A percentile compares a stretch with the other conserved stretches of the same genome.
Evolutionary conservation across 2,329 filamentous ascomycete species (phyloP).

Genomic region (Cytospora piceicola): DNA sequence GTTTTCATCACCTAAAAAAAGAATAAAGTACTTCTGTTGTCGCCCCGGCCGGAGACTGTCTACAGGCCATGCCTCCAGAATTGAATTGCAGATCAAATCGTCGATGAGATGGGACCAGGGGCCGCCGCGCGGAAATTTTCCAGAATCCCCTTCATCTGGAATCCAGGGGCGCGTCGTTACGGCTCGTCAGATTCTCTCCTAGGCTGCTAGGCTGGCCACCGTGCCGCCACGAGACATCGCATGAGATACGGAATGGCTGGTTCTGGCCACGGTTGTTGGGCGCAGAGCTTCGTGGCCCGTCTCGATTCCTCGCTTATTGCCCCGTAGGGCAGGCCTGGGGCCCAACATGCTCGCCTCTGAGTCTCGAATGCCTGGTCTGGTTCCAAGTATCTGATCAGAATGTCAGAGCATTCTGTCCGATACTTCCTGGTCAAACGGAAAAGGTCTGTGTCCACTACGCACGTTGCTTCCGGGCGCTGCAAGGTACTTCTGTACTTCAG

Average conservation of each 20-base stretch:
- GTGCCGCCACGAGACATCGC: neutral
- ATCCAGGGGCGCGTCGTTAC: neutral
- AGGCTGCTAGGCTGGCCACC: neutral
- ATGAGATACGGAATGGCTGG: no score
- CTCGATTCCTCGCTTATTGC: neutral
- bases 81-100: no score
- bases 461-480: slow-evolving; percentile 1
- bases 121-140: neutral
- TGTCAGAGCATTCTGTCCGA: no score
- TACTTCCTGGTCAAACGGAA: neutral
- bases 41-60: no score
- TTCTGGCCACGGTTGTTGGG: neutral
- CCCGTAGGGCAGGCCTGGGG: neutral
- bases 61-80: no score
- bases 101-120: slow-evolving; percentile 3
- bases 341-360: neutral
- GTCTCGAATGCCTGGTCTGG: neutral
- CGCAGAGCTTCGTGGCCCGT: neutral
- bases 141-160: neutral
- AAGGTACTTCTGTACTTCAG: neutral
- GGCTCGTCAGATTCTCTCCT: neutral
- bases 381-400: neutral
- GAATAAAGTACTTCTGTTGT: no score
- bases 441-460: neutral
- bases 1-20: no score